These are phyloP conservation scores for Prunella vulgaris DNA, from an alignment of 257 asterid genomes.

Conservation along the genomic window DNA sequence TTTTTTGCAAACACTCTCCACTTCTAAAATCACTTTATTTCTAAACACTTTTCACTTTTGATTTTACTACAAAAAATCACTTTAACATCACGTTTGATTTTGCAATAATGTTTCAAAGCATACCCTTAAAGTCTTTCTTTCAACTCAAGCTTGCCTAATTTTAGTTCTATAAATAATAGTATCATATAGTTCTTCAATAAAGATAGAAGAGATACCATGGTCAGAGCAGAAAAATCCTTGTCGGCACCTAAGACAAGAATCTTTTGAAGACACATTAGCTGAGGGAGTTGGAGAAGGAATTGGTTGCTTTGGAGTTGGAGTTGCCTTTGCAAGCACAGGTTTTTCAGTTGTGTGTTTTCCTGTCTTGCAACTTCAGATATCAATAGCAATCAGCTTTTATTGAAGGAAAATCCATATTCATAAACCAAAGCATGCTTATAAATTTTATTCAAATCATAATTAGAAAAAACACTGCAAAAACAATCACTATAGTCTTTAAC, in stretches of 20 bases:
- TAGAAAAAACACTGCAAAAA: not conserved
- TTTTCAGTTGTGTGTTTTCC: conserved; percentile 54
- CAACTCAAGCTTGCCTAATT: not conserved
- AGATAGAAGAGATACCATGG: conserved; percentile 33
- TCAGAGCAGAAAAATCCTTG: conserved; percentile 91
- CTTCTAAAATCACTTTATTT: too few relatives aligned
- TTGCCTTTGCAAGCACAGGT: conserved; percentile 40
- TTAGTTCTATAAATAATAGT: not conserved
- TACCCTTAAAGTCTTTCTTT: not conserved
- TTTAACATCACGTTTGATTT: too few relatives aligned
- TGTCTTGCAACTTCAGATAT: conserved; percentile 47
- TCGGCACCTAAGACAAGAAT: conserved; percentile 74
- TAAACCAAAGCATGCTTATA: conserved; percentile 19
- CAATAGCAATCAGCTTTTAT: conserved; percentile 35
- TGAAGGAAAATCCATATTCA: not conserved
- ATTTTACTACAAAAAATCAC: too few relatives aligned
- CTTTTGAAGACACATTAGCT: conserved; percentile 37
- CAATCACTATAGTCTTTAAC: not conserved
- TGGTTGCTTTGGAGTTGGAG: conserved; percentile 38
- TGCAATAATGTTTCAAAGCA: not conserved
- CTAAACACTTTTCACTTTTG: too few relatives aligned
- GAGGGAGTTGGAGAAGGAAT: conserved; percentile 31
- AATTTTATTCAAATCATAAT: not conserved
- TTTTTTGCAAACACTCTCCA: too few relatives aligned
- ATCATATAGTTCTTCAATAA: not conserved